Evolutionary conservation across 208 protist species (phyloP), one percentile per base, ranked within the genome.

Genomic region (Wallacemonas sp.): DNA sequence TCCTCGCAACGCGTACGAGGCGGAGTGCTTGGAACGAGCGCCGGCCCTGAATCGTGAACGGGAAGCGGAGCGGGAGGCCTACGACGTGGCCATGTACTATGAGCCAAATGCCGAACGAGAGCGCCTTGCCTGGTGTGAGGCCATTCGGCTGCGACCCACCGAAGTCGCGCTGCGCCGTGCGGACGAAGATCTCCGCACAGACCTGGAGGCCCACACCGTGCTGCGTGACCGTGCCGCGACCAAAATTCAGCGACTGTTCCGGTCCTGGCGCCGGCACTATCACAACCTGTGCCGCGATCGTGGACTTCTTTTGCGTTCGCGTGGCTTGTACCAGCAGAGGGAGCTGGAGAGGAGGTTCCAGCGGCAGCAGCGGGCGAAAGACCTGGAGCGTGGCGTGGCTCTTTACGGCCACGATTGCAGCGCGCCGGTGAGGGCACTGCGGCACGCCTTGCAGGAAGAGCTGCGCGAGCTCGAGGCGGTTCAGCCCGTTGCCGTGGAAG

Each of bases 201-300:
- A 73, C 28, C 36, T 80, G 15, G 80, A 89, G 53, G 49, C 77
- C 24, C 54, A 78, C 3, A 47, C 55, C 2, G 61, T 75, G 38
- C 59, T 75, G 1, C 79, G 74, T 1, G 63, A 70, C 22, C 70
- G 77, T 8, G 85, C 85, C 0, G 88, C 88, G 0, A 28, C 59
- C 19, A 77, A 73, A 3, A 94, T 94, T 47, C 88, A 94, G 63
- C 72, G 75, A 0, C 72, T 72, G 5, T 94, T 80, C 55, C 77
- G 88, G 12, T 14, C 0, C 11, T 94, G 88, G 85, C 56, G 24
- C 4, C 70, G 67, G 12, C 79, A 86, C 71, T 70, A 51, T 28
- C 38, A 80, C 38, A 72, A 81, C 34, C 17, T 33, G 1, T 59
- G 45, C 3, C 75, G 84, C 42, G 80, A 94, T 46, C 61, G 72